phyloP scores from a whole-genome alignment of 345 rosid species.

The Melaleuca quinquenervia region DNA sequence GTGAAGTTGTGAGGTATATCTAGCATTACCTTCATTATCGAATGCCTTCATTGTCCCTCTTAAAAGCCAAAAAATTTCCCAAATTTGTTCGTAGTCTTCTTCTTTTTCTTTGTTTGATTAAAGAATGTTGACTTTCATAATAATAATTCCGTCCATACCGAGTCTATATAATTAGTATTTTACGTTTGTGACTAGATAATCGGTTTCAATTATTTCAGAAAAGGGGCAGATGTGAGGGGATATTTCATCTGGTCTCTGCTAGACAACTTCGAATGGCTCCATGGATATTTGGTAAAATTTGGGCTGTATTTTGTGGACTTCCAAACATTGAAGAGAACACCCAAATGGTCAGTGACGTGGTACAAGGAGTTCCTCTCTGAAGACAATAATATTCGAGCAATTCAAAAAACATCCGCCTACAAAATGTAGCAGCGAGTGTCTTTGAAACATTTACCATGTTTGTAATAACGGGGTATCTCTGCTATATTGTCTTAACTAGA shows the following conservation, averaged over 20 bases:
- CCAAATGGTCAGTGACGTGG: constrained; percentile 4
- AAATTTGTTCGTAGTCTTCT: background rate
- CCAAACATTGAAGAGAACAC: background rate
- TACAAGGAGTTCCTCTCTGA: constrained; percentile 3
- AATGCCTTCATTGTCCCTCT: background rate
- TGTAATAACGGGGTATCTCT: background rate
- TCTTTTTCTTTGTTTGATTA: background rate
- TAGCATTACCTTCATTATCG: background rate
- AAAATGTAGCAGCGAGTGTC: background rate
- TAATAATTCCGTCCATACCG: background rate
- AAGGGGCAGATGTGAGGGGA: constrained; percentile 10
- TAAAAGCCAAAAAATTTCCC: background rate
- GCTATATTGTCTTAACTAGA: background rate
- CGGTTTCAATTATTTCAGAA: background rate
- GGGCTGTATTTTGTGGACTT: constrained; percentile 2
- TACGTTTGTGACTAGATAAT: background rate
- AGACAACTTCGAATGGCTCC: constrained; percentile 8
- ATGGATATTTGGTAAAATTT: background rate
- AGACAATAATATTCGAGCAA: background rate
- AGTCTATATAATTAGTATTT: background rate
- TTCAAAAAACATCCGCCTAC: background rate
- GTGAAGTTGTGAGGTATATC: constrained; percentile 5
- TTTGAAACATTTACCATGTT: background rate
- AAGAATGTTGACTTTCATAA: background rate
- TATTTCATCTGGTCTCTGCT: constrained; percentile 5